Base-by-base conservation (phyloP, 1,139 yeast species). In the Geotrichum reessii region DNA sequence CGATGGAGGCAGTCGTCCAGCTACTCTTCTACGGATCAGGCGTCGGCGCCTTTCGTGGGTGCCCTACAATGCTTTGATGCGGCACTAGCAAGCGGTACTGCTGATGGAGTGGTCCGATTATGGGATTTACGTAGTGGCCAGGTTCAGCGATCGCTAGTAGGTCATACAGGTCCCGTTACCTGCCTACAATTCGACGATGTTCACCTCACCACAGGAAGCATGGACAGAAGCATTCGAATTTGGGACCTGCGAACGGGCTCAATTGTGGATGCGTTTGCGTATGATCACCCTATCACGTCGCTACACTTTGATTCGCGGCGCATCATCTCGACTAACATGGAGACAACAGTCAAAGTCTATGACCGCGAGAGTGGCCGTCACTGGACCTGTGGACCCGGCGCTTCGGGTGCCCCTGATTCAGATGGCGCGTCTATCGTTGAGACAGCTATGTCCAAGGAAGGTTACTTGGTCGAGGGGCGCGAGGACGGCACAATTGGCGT, bases 111-210 rank as follows among this genome's bases (percentile, higher is more conserved):
- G 8, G 89, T 87, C 9, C 74, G 92, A 58, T 74, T 87, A 48
- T 87, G 93, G 93, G 93, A 87, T 71, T 71, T 86, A 63, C 78
- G 92, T 62, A 77, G 82, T 28, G 90, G 90, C 4, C 85, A 82
- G 63, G 86, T 84, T 12, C 82, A 84, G 48, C 76, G 91, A 61
- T 78, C 85, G 9, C 72, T 87, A 40, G 76, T 81, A 48, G 92
- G 92, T 0, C 93, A 86, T 68, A 83, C 87, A 0, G 87, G 84
- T 1, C 83, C 90, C 2, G 82, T 87, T 19, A 83, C 91, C 0
- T 76, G 86, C 49, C 73, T 87, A 47, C 87, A 84, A 67, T 86
- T 87, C 71, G 90, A 86, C 69, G 84, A 83, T 31, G 73, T 74
- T 59, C 81, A 82, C 66, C 71, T 87, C 52, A 78, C 84, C 9